Percentiles rank a stretch among this genome's conserved stretches.
Evolutionary conservation across 805 yeast genomes (phyloP).

Genomic region (Saccharomycopsis sp.): DNA sequence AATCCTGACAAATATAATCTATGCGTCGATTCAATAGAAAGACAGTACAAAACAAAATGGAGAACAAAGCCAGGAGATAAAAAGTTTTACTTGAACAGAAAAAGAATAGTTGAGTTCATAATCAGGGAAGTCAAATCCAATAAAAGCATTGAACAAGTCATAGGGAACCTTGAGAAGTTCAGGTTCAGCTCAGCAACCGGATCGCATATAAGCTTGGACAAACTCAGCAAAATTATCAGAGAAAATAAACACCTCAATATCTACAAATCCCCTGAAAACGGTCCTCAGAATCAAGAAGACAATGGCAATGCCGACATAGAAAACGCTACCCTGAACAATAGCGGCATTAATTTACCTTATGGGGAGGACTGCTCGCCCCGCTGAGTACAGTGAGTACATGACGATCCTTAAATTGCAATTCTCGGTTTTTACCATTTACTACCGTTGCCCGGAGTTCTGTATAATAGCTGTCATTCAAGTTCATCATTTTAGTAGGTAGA

Average conservation of each 20-base stretch:
- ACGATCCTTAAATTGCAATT: background rate
- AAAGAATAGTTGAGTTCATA: constrained; percentile 11
- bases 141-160: constrained; percentile 1
- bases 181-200: constrained; percentile 10
- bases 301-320: background rate
- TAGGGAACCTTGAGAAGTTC: constrained; percentile 8
- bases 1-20: constrained; percentile 9
- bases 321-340: background rate
- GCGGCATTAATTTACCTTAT: background rate
- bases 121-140: constrained; percentile 4
- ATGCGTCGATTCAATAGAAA: constrained; percentile 10
- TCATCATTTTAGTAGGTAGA: background rate
- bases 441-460: no score
- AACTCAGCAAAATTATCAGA: constrained; percentile 12
- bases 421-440: no score
- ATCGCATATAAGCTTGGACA: constrained; percentile 13
- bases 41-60: constrained; percentile 11
- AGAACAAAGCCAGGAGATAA: constrained; percentile 14
- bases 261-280: background rate
- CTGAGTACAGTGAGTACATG: background rate
- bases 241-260: background rate
- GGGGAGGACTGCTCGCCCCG: background rate
- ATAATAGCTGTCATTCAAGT: no score
- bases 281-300: background rate
- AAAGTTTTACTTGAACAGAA: constrained; percentile 11